These are phyloP conservation scores for Parietaria judaica DNA, from an alignment of 306 rosid genomes.

Conservation along the genomic window DNA sequence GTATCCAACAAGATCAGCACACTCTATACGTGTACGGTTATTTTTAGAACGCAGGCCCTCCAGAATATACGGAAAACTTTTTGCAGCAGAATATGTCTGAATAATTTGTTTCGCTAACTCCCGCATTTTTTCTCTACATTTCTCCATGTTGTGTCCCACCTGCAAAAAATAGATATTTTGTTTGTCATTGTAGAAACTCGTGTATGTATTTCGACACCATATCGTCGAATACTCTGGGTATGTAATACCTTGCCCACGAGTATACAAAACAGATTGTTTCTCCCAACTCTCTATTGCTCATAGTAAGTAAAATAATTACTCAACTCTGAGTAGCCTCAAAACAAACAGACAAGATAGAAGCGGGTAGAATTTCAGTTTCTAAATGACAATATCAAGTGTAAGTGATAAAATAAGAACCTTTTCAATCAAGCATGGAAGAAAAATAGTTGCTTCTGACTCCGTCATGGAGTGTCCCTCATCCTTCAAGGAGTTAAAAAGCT, in stretches of 20 bases:
- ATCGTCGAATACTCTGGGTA: no score
- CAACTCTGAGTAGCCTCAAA: not conserved
- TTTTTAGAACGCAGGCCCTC: constrained; percentile 98
- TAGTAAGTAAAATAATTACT: not conserved
- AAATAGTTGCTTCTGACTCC: constrained; percentile 85
- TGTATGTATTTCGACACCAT: no score
- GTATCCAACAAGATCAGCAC: constrained; percentile 88
- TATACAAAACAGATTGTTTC: no score
- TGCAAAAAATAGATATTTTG: constrained; percentile 32
- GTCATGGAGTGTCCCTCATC: constrained; percentile 73
- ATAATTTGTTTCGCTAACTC: constrained; percentile 83
- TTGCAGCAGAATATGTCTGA: constrained; percentile 60
- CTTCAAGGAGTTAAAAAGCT: constrained; percentile 70
- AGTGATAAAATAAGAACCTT: constrained; percentile 43
- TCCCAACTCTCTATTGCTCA: no score
- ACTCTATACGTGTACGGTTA: constrained; percentile 90
- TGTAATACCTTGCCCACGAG: no score
- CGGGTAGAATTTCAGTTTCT: not conserved
- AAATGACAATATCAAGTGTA: no score
- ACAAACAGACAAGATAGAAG: not conserved
- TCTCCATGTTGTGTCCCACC: constrained; percentile 96
- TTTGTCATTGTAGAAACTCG: not conserved
- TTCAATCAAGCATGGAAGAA: constrained; percentile 86
- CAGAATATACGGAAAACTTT: constrained; percentile 81
- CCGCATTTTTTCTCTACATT: constrained; percentile 91